Evolutionary conservation across 2,329 filamentous ascomycete genomes (phyloP).

Genomic region (Cryphonectria radicalis): DNA sequence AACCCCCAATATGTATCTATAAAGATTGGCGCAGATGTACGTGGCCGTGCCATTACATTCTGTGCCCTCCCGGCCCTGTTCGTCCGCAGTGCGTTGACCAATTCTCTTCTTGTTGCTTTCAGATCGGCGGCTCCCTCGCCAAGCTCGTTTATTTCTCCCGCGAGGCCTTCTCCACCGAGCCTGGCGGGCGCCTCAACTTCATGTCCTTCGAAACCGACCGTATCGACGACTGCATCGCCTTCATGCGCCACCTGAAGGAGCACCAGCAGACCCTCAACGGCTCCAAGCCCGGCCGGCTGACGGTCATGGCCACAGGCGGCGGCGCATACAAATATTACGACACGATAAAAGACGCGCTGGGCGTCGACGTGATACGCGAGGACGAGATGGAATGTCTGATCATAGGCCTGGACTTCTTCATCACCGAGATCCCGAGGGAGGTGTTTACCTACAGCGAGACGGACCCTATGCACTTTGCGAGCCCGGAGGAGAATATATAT

Average conservation of each 20-base stretch:
- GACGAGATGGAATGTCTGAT: slow-evolving; percentile 99
- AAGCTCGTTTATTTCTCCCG: slow-evolving; percentile 98
- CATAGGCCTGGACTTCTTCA: slow-evolving; percentile 97
- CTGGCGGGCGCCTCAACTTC: slow-evolving; percentile 91
- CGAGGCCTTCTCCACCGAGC: slow-evolving; percentile 77
- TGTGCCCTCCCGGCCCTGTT: background rate
- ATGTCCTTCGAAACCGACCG: slow-evolving; percentile 94
- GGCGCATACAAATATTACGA: slow-evolving; percentile 98
- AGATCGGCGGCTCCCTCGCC: slow-evolving; percentile 94
- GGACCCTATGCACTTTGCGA: slow-evolving; percentile 87
- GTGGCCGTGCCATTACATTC: background rate
- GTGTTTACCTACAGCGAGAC: slow-evolving; percentile 95
- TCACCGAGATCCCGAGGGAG: slow-evolving; percentile 94
- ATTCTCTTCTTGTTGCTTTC: slow-evolving; percentile 20
- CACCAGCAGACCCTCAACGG: slow-evolving; percentile 80
- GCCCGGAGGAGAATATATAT: slow-evolving; percentile 80
- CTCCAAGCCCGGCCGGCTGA: slow-evolving; percentile 71
- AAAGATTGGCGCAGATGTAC: background rate
- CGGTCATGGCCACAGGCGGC: slow-evolving; percentile 93
- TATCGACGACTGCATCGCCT: slow-evolving; percentile 91
- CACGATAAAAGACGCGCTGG: slow-evolving; percentile 79
- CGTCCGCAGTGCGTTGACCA: background rate
- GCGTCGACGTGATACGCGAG: slow-evolving; percentile 86
- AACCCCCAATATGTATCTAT: background rate
- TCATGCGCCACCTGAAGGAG: slow-evolving; percentile 83